A percentile compares a stretch with the other conserved stretches of the same genome.
These are phyloP conservation scores for Trichoderma brevicompactum DNA, from an alignment of 2,329 filamentous ascomycete species.

Conservation along the genomic window DNA sequence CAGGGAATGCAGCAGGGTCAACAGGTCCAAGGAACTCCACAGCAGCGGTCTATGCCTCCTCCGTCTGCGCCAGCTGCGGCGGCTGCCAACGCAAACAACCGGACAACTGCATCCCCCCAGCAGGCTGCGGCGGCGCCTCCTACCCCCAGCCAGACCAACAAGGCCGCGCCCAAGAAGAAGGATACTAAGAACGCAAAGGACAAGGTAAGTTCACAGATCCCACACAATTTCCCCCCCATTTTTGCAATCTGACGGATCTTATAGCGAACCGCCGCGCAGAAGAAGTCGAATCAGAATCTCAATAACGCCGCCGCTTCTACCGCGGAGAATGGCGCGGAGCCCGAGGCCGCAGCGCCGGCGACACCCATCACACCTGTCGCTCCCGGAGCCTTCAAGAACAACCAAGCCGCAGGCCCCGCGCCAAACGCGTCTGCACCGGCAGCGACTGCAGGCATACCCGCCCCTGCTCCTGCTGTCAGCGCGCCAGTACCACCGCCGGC, in stretches of 20 bases:
- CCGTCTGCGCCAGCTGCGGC: conserved; percentile 62
- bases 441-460: conserved; percentile 35
- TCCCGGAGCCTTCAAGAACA: conserved; percentile 51
- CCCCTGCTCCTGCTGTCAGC: conserved; percentile 40
- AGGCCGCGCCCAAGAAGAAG: conserved; percentile 80
- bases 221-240: neutral
- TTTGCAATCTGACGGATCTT: conserved; percentile 35
- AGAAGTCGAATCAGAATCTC: conserved; percentile 63
- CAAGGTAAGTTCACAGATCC: conserved; percentile 53
- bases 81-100: conserved; percentile 55
- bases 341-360: conserved; percentile 63
- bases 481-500: conserved; percentile 46
- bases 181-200: conserved; percentile 65
- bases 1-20: conserved; percentile 48
- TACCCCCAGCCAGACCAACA: conserved; percentile 74
- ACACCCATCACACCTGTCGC: conserved; percentile 67
- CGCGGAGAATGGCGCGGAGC: conserved; percentile 59
- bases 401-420: conserved; percentile 37
- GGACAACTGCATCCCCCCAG: conserved; percentile 65
- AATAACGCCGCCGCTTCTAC: conserved; percentile 58
- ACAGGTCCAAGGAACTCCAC: conserved; percentile 68
- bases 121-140: conserved; percentile 70
- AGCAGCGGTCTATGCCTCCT: conserved; percentile 71
- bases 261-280: conserved; percentile 59
- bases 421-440: conserved; percentile 41